These are phyloP conservation scores for Pseudogymnoascus pannorum DNA, from an alignment of 2,329 filamentous ascomycete species.

Conservation along the genomic window DNA sequence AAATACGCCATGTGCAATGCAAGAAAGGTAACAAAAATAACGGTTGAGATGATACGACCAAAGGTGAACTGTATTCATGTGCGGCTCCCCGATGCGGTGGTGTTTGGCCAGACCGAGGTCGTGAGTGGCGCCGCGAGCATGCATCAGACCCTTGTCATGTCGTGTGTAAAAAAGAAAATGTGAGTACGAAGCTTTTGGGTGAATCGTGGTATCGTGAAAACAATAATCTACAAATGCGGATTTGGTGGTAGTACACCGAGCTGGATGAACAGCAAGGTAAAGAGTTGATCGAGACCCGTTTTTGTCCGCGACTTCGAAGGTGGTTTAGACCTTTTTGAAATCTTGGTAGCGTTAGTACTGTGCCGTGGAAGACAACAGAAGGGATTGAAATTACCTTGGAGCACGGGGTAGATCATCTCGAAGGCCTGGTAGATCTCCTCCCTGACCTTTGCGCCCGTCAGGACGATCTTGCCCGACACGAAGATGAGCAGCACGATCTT, in stretches of 20 bases:
- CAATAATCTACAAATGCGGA: constrained; percentile 26
- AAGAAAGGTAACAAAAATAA: constrained; percentile 3
- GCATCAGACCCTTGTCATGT: not conserved
- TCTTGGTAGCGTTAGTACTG: constrained; percentile 22
- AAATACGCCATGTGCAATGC: not conserved
- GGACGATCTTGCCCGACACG: constrained; percentile 95
- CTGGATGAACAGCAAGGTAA: constrained; percentile 3
- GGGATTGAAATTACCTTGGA: constrained; percentile 58
- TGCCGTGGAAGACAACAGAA: not conserved
- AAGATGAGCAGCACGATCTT: constrained; percentile 98
- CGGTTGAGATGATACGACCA: constrained; percentile 9
- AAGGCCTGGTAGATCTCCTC: constrained; percentile 98
- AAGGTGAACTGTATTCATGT: not conserved
- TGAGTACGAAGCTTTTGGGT: constrained; percentile 13
- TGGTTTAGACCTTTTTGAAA: constrained; percentile 31
- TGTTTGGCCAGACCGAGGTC: constrained; percentile 20
- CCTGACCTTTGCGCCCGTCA: constrained; percentile 94
- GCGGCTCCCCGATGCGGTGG: not conserved
- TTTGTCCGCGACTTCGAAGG: constrained; percentile 11
- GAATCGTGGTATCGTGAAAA: constrained; percentile 42
- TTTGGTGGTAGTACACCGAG: constrained; percentile 16
- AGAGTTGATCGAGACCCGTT: constrained; percentile 1
- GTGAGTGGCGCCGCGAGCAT: not conserved
- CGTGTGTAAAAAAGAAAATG: not conserved
- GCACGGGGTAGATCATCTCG: constrained; percentile 93